Evolutionary conservation across 2,329 filamentous ascomycete genomes (phyloP).

Genomic region (Exophiala viscosa): DNA sequence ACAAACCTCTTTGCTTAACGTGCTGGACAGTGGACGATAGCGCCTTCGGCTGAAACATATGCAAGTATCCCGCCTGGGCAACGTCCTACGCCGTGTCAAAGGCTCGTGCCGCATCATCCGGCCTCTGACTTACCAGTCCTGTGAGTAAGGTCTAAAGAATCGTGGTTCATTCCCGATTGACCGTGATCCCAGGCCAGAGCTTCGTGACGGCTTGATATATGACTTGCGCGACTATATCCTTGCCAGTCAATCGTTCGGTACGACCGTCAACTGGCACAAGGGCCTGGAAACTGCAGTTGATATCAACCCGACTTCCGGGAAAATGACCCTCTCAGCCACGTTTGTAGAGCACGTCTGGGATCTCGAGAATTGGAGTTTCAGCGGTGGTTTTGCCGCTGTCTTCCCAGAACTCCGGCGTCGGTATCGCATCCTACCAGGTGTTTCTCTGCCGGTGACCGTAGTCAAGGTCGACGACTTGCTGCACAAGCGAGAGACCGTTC

Average conservation of each 20-base stretch:
- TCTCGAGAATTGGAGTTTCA: conserved; percentile 1
- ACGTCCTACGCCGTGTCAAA: background rate
- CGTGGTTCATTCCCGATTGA: background rate
- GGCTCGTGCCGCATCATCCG: background rate
- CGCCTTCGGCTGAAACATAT: background rate
- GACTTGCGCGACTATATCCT: background rate
- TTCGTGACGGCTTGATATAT: conserved; percentile 1
- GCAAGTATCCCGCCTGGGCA: background rate
- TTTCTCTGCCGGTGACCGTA: background rate
- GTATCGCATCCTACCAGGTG: background rate
- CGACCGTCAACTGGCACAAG: background rate
- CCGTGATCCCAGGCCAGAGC: background rate
- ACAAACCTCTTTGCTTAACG: background rate
- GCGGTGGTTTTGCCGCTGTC: conserved; percentile 28
- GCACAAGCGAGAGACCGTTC: background rate
- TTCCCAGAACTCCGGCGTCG: conserved; percentile 25
- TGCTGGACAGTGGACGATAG: background rate
- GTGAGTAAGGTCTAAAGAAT: background rate
- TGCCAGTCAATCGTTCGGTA: background rate
- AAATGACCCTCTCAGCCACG: background rate
- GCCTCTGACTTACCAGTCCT: background rate
- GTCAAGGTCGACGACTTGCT: background rate
- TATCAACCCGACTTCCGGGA: background rate
- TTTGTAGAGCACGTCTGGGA: background rate
- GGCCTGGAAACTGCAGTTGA: background rate